Evolutionary conservation across 2,329 filamentous ascomycete species (phyloP), one percentile per base, ranked within the genome.

Genomic region (Fusarium robinianum): DNA sequence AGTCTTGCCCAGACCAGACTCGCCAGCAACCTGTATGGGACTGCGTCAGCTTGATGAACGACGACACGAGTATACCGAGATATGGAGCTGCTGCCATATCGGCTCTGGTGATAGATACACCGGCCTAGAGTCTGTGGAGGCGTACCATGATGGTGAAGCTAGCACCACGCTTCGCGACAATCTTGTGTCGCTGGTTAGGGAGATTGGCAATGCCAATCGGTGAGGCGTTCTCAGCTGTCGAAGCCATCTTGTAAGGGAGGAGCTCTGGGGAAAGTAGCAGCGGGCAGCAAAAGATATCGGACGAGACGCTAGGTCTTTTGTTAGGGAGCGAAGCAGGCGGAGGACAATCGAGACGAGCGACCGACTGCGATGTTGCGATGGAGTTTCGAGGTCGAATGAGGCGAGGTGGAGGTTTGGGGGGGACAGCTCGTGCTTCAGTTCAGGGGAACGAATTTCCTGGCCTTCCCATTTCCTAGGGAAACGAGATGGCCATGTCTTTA

Each of bases 141-240:
- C 78, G 53, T 78, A 96, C 94, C 94, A 99, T 99, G 67, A 99
- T 96, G 58, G 94, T 99, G 76, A 99, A 99, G 68, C 91, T 88
- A 67, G 94, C 95, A 76, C 94, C 94, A 75, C 95, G 87, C 75
- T 87, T 84, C 53, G 79, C 80, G 66, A 87, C 83, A 67, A 87
- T 87, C 76, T 87, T 87, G 75, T 87, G 83, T 65, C 83, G 78
- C 77, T 86, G 83, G 75, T 86, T 86, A 62, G 83, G 83, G 66
- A 85, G 73, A 72, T 87, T 86, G 74, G 83, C 83, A 75, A 87
- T 87, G 72, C 83, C 83, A 80, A 87, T 85, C 63, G 80, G 80
- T 65, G 79, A 83, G 63, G 80, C 79, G 71, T 76, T 83, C 69
- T 83, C 79, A 65, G 76, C 68, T 58, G 76, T 66, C 62, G 77